Evolutionary conservation across 208 protist genomes (phyloP), one percentile per base, ranked within the genome.

Genomic region (Phytomonas sp.): DNA sequence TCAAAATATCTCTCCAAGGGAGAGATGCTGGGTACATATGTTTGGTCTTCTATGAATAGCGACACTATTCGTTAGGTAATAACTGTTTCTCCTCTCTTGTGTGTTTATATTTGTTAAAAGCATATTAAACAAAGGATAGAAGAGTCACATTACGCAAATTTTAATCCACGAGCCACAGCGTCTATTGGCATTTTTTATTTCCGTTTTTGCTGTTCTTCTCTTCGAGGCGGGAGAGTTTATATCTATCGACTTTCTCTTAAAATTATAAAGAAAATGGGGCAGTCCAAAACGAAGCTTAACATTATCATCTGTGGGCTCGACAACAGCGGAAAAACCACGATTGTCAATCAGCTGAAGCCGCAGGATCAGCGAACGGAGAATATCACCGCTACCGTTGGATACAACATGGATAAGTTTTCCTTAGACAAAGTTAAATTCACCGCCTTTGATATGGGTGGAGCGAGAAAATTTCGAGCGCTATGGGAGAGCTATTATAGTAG

Each of bases 391-490:
- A 99, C 98, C n/a, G 97, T 99, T 32, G 95, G 98, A 33, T 97
- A 95, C 83, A 94, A 79, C 51, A 87, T 94, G 1, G 88, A 96
- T 43, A 84, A 74, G n/a, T 87, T 99, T 51, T 82, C 93, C 46
- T 98, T 96, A 69, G 98, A 98, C 62, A 97, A 97, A 32, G 78
- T 78, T 8, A 92, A 85, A 56, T 99, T 99, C 74, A 99, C 94
- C n/a, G 96, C 99, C 23, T 99, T 98, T 85, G 98, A 99, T 85
- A 98, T 99, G 78, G 89, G 91, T 56, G 98, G 98, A n/a, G 96
- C 99, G 62, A 97, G 99, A 83, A 99, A 98, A 77, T 98, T 99
- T 66, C 81, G 97, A 13, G 80, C 84, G 4, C 79, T 99, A 60
- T 99, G 97, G 98, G 87, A 97, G 65, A 96, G 97, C 71, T 99